Base-by-base conservation (phyloP, 148 eudicot genomes). In the Rhododendron williamsianum region DNA sequence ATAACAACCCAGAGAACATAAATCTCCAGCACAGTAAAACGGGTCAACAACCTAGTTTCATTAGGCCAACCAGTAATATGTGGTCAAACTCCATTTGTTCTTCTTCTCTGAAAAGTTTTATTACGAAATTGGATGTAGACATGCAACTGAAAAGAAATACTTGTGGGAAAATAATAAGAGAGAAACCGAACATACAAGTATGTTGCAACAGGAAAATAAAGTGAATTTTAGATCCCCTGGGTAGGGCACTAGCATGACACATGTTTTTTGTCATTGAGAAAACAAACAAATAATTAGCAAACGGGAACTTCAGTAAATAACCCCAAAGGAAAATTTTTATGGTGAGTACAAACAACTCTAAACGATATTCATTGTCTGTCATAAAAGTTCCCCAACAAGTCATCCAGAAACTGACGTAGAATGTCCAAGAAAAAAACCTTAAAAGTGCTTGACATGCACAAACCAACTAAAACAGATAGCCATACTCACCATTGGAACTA, bases 401-500 rank as follows among this genome's bases (percentile, higher is more conserved):
- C 80, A 71, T 9, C 41, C 27, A 36, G 18, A 35, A 56, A 58
- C 60, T 27, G 43, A 83, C 13, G 78, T 54, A 56, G 33, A 4
- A 12, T 58, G n/a, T 1, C 16, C 9, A 0, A 16, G 4, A 10
- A 51, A 72, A 33, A 46, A 56, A 5, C 48, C 9, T 35, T 73
- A 33, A 73, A 35, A 84, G 35, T 36, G 38, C 10, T 46, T 4
- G 52, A 74, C 9, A 52, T 35, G 10, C 35, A 54, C 43, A 45
- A 71, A 71, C 33, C 69, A 56, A 67, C 63, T 7, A 8, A 48
- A 76, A 45, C 30, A 83, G 77, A 79, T 83, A 72, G 30, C 25
- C 38, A 35, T 27, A 88, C 98, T 90, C 92, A 96, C 99, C 97
- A 96, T 91, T 35, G 99, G 99, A 85, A 96, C 98, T 52, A 96